Percentiles rank a stretch among this genome's conserved stretches.
phyloP scores from a whole-genome alignment of 2,329 filamentous ascomycete genomes.

The Diaporthe sp. region DNA sequence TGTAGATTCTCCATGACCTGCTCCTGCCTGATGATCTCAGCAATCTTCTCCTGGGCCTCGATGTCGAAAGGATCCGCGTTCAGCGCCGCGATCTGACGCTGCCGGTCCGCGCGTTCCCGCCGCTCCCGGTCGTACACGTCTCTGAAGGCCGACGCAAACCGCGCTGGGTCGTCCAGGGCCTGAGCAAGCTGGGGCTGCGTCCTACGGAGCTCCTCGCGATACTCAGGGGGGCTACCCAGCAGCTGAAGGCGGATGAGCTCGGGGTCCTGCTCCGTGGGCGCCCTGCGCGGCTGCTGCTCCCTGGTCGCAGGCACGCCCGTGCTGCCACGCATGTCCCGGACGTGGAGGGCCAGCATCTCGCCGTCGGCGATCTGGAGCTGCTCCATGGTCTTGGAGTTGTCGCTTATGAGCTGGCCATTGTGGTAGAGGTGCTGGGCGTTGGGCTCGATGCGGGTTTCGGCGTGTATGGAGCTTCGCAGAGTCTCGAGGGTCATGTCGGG shows the following conservation, averaged over 20 bases:
- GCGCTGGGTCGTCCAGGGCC: slow-evolving; percentile 79
- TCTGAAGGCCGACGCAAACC: slow-evolving; percentile 80
- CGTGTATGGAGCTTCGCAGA: slow-evolving; percentile 89
- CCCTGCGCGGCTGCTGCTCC: slow-evolving; percentile 48
- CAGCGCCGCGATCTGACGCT: slow-evolving; percentile 84
- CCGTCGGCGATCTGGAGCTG: slow-evolving; percentile 86
- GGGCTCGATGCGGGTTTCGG: slow-evolving; percentile 81
- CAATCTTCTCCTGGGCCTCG: slow-evolving; percentile 91
- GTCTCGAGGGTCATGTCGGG: slow-evolving; percentile 86
- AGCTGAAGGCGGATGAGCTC: slow-evolving; percentile 88
- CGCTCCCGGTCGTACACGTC: slow-evolving; percentile 78
- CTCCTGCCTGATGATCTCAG: slow-evolving; percentile 97
- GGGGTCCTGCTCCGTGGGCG: slow-evolving; percentile 69
- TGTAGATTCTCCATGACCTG: slow-evolving; percentile 95
- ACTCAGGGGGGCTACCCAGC: slow-evolving; percentile 79
- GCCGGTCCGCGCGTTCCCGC: slow-evolving; percentile 79
- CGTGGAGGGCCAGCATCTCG: slow-evolving; percentile 92
- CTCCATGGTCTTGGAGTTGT: slow-evolving; percentile 84
- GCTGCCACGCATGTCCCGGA: slow-evolving; percentile 70
- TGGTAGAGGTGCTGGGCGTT: slow-evolving; percentile 87
- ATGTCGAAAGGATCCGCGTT: slow-evolving; percentile 96
- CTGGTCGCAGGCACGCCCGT: slow-evolving; percentile 53
- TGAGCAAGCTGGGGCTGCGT: slow-evolving; percentile 83
- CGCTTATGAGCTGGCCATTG: slow-evolving; percentile 84
- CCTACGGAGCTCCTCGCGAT: slow-evolving; percentile 75